These are phyloP conservation scores for Tetrahymena thermophila DNA, from an alignment of 73 alveolate species.

Conservation along the genomic window DNA sequence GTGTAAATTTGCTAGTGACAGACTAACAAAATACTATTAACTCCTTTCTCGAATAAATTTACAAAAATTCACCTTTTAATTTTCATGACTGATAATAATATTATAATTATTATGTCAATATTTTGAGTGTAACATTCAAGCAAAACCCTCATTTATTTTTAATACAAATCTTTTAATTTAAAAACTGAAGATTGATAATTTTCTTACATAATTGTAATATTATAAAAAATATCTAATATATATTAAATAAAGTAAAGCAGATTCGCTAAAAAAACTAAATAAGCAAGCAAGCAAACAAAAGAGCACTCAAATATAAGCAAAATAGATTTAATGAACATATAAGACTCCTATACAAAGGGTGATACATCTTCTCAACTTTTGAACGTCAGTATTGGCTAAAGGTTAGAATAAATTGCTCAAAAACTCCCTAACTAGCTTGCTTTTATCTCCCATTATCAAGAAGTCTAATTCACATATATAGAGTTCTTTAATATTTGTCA, in stretches of 20 bases:
- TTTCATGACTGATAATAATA: not conserved
- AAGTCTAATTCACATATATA: conserved; percentile 26
- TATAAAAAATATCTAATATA: not conserved
- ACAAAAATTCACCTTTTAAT: not conserved
- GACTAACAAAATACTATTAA: not conserved
- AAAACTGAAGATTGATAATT: not conserved
- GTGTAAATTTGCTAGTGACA: not conserved
- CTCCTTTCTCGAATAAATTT: not conserved
- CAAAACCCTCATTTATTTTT: not conserved
- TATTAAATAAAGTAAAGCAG: not conserved
- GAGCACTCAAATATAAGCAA: not conserved
- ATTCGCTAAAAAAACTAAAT: not conserved
- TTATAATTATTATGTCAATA: not conserved
- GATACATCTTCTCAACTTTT: not conserved
- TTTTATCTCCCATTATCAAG: conserved; percentile 10
- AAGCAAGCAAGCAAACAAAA: not conserved
- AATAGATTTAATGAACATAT: not conserved
- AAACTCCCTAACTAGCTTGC: not conserved
- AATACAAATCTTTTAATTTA: not conserved
- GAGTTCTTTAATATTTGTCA: conserved; percentile 54
- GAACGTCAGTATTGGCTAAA: not conserved
- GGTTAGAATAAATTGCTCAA: not conserved
- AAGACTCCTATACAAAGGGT: not conserved
- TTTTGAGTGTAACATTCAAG: not conserved
- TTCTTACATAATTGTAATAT: not conserved